phyloP scores from a whole-genome alignment of 768 basidiomycete species.

The Fomitopsis serialis region DNA sequence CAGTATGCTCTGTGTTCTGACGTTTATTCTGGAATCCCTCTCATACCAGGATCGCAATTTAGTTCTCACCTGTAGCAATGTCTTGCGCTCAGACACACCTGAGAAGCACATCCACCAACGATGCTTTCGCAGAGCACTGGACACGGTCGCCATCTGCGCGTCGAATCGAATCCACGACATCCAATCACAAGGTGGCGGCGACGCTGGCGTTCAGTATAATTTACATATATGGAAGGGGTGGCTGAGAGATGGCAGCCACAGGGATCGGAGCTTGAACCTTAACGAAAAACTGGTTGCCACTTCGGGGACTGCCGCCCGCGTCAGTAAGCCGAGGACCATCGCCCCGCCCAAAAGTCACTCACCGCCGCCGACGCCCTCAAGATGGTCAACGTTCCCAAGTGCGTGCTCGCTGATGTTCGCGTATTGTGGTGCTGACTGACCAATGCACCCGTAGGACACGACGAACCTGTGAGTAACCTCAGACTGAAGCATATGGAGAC shows the following conservation, averaged over 20 bases:
- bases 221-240: neutral
- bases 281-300: conserved; percentile 17
- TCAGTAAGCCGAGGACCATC: conserved; percentile 9
- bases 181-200: too few relatives aligned
- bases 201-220: neutral
- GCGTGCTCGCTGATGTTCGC: conserved; percentile 27
- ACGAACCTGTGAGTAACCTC: conserved; percentile 79
- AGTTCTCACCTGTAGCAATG: too few relatives aligned
- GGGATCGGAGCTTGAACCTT: conserved; percentile 22
- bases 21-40: too few relatives aligned
- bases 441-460: conserved; percentile 59
- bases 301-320: conserved; percentile 13
- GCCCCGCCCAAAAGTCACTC: conserved; percentile 20
- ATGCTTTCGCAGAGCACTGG: too few relatives aligned
- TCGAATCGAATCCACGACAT: too few relatives aligned
- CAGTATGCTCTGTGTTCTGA: too few relatives aligned
- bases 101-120: too few relatives aligned
- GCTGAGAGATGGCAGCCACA: neutral
- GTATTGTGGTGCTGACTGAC: neutral
- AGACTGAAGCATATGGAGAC: neutral
- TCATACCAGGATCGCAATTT: too few relatives aligned
- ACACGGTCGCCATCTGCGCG: too few relatives aligned
- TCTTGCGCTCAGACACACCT: too few relatives aligned
- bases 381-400: conserved; percentile 98
- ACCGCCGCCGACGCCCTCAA: conserved; percentile 33